These are phyloP conservation scores for Phylloboletellus chloephorus DNA, from an alignment of 1,284 basidiomycete species.

Conservation along the genomic window DNA sequence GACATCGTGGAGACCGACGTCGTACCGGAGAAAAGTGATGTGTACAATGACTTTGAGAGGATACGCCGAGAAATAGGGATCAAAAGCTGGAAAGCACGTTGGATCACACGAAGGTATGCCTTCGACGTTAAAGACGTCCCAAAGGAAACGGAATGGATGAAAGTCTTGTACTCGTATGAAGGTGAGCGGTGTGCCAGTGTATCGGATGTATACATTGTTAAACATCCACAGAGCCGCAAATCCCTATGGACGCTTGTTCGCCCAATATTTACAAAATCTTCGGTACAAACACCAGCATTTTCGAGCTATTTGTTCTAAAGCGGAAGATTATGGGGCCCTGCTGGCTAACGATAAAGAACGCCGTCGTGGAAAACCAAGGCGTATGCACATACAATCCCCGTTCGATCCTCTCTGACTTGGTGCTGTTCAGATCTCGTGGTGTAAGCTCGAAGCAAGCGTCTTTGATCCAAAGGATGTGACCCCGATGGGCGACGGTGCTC, in stretches of 20 bases:
- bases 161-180: constrained; percentile 83
- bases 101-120: constrained; percentile 88
- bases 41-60: constrained; percentile 82
- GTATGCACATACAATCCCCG: constrained; percentile 42
- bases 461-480: constrained; percentile 85
- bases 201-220: background rate
- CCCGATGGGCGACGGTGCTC: constrained; percentile 74
- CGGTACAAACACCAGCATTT: constrained; percentile 90
- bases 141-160: constrained; percentile 80
- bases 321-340: constrained; percentile 99
- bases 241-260: constrained; percentile 71
- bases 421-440: constrained; percentile 77
- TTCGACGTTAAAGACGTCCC: constrained; percentile 88
- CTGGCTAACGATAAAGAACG: constrained; percentile 85
- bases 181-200: constrained; percentile 41
- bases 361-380: constrained; percentile 68
- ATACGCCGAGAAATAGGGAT: constrained; percentile 73
- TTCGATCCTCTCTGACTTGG: constrained; percentile 2
- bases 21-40: constrained; percentile 61
- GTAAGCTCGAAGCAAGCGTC: constrained; percentile 88
- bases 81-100: constrained; percentile 75
- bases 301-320: constrained; percentile 93
- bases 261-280: constrained; percentile 86
- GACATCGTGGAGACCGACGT: constrained; percentile 69
- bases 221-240: constrained; percentile 42